A percentile compares a stretch with the other conserved stretches of the same genome.
Evolutionary conservation across 768 basidiomycete genomes (phyloP).

Genomic region (Serendipita sp.): DNA sequence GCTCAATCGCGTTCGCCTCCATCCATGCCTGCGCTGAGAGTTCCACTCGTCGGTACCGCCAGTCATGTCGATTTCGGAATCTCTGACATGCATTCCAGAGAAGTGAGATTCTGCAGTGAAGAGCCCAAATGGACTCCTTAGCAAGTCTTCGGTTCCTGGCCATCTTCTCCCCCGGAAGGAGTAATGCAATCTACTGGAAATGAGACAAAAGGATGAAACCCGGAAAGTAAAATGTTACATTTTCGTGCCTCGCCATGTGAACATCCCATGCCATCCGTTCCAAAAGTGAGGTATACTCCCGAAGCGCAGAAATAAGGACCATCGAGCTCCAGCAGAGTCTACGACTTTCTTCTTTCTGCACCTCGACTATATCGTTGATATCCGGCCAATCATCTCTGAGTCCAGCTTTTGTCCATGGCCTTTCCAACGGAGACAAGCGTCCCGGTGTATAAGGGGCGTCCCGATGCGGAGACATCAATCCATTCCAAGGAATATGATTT

Average conservation of each 20-base stretch:
- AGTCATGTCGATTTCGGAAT: not conserved
- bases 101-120: not conserved
- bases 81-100: not conserved
- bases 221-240: not conserved
- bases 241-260: not conserved
- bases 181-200: not conserved
- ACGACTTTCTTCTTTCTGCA: conserved; percentile 2
- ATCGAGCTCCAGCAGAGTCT: conserved; percentile 4
- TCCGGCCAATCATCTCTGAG: not conserved
- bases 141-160: not conserved
- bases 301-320: not conserved
- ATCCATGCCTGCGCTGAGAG: not conserved
- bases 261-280: not conserved
- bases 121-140: conserved; percentile 3
- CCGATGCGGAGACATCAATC: no score
- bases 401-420: not conserved
- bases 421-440: not conserved
- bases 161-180: not conserved
- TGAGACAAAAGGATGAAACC: not conserved
- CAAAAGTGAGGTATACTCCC: not conserved
- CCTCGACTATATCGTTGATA: not conserved
- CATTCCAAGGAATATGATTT: not conserved
- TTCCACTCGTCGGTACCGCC: not conserved
- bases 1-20: not conserved
- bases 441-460: no score